Conservation (phyloP, 75 land plant genomes). For the Cryptomeria japonica region DNA sequence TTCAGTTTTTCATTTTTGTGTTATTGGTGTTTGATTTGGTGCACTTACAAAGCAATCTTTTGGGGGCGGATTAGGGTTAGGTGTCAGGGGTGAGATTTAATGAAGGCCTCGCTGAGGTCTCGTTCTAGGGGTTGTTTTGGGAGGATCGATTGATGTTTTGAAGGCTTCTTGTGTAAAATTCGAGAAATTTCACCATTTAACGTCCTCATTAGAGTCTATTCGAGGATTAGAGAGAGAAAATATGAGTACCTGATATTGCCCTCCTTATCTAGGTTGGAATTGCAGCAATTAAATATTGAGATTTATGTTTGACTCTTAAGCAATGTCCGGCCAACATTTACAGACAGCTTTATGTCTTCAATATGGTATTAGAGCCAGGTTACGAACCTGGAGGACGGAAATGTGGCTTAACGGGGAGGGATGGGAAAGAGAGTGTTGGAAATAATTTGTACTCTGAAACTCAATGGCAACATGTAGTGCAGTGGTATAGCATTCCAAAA, state of each 20-base stretch:
- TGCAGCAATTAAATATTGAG: neutral
- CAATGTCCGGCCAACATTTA: neutral
- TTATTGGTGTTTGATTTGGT: neutral
- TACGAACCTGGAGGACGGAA: neutral
- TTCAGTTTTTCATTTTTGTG: neutral
- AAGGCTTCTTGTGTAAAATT: neutral
- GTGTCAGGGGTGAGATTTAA: neutral
- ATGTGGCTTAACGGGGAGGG: neutral
- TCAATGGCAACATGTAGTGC: neutral
- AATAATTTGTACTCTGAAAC: neutral
- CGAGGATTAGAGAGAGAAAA: neutral
- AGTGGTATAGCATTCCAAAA: neutral
- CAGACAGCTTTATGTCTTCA: neutral
- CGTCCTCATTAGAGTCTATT: neutral
- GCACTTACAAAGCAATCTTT: neutral
- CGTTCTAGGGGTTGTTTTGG: neutral
- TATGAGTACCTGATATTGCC: neutral
- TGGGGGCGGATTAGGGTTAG: neutral
- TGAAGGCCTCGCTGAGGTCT: neutral
- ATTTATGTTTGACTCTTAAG: neutral
- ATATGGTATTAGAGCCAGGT: neutral
- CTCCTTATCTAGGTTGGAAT: neutral
- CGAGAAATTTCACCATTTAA: neutral
- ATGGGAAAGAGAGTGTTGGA: neutral
- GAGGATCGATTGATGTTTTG: neutral